Base-by-base conservation (phyloP, 2,329 filamentous ascomycete genomes). In the Fusarium cyanostomum region DNA sequence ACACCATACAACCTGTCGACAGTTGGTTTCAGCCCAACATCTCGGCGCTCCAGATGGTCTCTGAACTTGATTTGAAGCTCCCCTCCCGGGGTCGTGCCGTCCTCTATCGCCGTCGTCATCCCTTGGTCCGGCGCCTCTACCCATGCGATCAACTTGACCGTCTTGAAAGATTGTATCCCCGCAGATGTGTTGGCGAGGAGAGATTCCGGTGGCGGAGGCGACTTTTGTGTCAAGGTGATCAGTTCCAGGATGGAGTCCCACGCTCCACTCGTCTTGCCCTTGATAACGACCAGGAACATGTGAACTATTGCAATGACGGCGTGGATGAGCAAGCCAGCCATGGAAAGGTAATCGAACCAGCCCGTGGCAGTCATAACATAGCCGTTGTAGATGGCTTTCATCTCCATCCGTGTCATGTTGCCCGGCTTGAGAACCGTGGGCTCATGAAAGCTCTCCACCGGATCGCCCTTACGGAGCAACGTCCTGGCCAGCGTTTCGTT, bases 221-320 rank as follows among this genome's bases (percentile, higher is more conserved):
- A 34, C 16, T 9, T 33, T 3, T 18, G 37, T 8, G 26, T 24
- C 24, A 38, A n/a, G 12, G 24, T 11, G 2, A 59, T 8, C 10
- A 59, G 41, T 31, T 58, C 55, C 7, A 59, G 8, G 33, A 31
- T 18, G 2, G 39, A 31, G 12, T 49, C 45, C 37, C 27, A 46
- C 0, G 16, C 45, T 24, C 31, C 35, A 5, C 50, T 35, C 7
- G 34, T 46, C 8, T 34, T 33, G 10, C 18, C 6, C n/a, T 11
- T 11, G 7, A 8, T 13, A 18, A 48, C 5, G 2, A 55, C 21
- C 2, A 37, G 9, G 4, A 44, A 7, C 2, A 34, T 15, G 13
- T 55, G 41, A 5, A 26, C 12, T 6, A 56, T n/a, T 8, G 52
- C 46, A 18, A 56, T 59, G 2, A 16, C 18, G 2, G 42, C 52